Percentiles rank a stretch among this genome's conserved stretches.
phyloP scores from a whole-genome alignment of 2,329 filamentous ascomycete genomes.

The Grosmannia serpens region DNA sequence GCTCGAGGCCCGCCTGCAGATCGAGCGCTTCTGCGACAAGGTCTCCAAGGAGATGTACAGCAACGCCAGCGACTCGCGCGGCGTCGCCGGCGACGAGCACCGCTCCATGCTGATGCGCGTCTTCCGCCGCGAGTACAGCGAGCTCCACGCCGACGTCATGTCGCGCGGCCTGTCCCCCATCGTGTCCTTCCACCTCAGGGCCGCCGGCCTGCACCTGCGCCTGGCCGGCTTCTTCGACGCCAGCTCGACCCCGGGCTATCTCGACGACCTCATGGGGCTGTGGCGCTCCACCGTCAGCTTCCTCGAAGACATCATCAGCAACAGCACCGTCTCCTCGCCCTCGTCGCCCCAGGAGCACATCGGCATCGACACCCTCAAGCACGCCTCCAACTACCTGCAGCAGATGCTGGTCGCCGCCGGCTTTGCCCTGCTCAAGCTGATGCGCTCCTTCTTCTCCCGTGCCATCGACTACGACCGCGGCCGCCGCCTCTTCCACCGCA shows the following conservation, averaged over 20 bases:
- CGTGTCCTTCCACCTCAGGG: constrained; percentile 56
- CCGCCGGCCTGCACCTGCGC: constrained; percentile 63
- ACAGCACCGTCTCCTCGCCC: constrained; percentile 29
- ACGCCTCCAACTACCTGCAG: constrained; percentile 65
- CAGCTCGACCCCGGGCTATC: constrained; percentile 57
- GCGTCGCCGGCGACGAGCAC: constrained; percentile 56
- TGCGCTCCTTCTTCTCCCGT: constrained; percentile 63
- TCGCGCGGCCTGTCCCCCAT: constrained; percentile 47
- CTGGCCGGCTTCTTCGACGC: constrained; percentile 74
- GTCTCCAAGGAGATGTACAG: constrained; percentile 71
- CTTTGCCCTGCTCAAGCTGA: constrained; percentile 66
- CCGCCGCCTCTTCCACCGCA: constrained; percentile 57
- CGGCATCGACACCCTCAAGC: constrained; percentile 46
- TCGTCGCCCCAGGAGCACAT: constrained; percentile 32
- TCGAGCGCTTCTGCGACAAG: constrained; percentile 66
- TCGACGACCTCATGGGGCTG: constrained; percentile 63
- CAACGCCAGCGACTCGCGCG: constrained; percentile 61
- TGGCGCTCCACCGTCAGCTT: constrained; percentile 63
- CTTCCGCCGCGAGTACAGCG: constrained; percentile 52
- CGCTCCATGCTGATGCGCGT: constrained; percentile 55
- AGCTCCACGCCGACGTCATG: constrained; percentile 49
- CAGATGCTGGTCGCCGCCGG: constrained; percentile 78
- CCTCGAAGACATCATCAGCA: constrained; percentile 51
- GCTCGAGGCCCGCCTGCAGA: constrained; percentile 55
- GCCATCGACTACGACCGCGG: constrained; percentile 60